A percentile compares a stretch with the other conserved stretches of the same genome.
Evolutionary conservation across 768 basidiomycete genomes (phyloP).

Genomic region (Jaapia argillacea): DNA sequence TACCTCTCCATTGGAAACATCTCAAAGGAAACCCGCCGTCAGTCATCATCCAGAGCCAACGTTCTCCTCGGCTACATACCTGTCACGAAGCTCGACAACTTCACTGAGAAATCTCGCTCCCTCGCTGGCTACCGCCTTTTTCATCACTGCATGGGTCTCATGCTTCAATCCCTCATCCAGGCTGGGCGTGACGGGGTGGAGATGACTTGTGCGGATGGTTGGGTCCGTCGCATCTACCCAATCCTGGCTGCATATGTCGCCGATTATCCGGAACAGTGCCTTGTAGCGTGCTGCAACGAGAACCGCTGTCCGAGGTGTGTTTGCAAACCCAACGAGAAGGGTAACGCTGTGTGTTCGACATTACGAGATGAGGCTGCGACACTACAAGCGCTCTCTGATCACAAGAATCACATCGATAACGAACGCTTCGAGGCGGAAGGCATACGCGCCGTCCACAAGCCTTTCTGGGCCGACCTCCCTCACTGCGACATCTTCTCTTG

Average conservation of each 20-base stretch:
- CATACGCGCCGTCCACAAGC: constrained; percentile 11
- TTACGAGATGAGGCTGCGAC: constrained; percentile 5
- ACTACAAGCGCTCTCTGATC: neutral
- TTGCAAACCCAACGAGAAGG: constrained; percentile 4
- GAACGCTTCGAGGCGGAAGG: constrained; percentile 6
- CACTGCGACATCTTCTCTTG: constrained; percentile 26
- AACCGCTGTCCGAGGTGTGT: constrained; percentile 9
- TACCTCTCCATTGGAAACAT: constrained; percentile 18
- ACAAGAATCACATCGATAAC: neutral
- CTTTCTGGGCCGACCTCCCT: constrained; percentile 33
- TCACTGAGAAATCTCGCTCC: constrained; percentile 6
- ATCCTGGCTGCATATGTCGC: constrained; percentile 17
- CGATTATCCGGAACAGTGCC: constrained; percentile 15
- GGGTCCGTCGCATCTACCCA: constrained; percentile 8
- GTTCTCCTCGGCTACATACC: constrained; percentile 14
- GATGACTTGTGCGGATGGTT: constrained; percentile 11
- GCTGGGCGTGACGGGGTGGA: constrained; percentile 11
- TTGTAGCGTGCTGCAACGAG: constrained; percentile 11
- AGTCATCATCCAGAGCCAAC: constrained; percentile 6
- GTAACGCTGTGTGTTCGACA: constrained; percentile 2
- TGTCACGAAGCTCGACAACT: constrained; percentile 18
- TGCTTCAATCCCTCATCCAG: constrained; percentile 10
- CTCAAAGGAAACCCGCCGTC: constrained; percentile 7
- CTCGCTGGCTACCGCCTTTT: constrained; percentile 12
- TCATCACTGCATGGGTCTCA: constrained; percentile 11